These are phyloP conservation scores for Mesotaenium endlicherianum DNA, from an alignment of 139 green algal species.

Conservation along the genomic window DNA sequence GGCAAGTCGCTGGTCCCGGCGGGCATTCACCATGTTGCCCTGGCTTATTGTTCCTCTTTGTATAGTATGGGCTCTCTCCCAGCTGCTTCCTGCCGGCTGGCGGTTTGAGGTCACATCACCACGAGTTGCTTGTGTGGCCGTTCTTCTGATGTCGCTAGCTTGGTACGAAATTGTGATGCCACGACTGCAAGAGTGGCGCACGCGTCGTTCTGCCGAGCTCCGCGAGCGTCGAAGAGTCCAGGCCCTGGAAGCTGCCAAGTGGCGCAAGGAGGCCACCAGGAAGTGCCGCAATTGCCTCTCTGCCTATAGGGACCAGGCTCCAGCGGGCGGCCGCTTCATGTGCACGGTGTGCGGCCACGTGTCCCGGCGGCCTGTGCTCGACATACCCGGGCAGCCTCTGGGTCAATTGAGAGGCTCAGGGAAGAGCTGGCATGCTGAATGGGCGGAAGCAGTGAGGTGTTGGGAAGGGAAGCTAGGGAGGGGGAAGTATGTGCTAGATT, in stretches of 20 bases:
- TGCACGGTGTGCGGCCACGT: slow-evolving; percentile 39
- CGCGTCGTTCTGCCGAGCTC: not conserved
- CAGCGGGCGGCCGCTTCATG: slow-evolving; percentile 24
- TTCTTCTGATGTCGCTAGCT: slow-evolving; percentile 9
- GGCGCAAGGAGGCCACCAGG: slow-evolving; percentile 36
- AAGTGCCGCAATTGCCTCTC: slow-evolving; percentile 25
- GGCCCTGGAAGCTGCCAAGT: not conserved
- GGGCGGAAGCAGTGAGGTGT: not conserved
- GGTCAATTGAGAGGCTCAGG: not conserved
- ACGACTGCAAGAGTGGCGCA: slow-evolving; percentile 1
- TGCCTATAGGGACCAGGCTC: slow-evolving; percentile 32
- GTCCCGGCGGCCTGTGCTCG: slow-evolving; percentile 18
- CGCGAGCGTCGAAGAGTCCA: not conserved
- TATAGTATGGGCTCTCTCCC: slow-evolving; percentile 9
- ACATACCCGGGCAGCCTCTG: not conserved
- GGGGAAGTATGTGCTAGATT: not conserved
- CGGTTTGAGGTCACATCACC: slow-evolving; percentile 25
- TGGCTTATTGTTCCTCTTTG: slow-evolving; percentile 18
- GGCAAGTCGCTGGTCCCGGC: not conserved
- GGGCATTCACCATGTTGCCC: not conserved
- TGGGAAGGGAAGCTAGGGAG: not conserved
- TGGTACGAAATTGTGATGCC: slow-evolving; percentile 35
- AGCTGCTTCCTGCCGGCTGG: slow-evolving; percentile 13
- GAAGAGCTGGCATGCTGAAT: not conserved
- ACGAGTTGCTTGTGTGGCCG: not conserved